Conservation (phyloP, 176 grass and related monocot species). For the Oryza glumipatula region DNA sequence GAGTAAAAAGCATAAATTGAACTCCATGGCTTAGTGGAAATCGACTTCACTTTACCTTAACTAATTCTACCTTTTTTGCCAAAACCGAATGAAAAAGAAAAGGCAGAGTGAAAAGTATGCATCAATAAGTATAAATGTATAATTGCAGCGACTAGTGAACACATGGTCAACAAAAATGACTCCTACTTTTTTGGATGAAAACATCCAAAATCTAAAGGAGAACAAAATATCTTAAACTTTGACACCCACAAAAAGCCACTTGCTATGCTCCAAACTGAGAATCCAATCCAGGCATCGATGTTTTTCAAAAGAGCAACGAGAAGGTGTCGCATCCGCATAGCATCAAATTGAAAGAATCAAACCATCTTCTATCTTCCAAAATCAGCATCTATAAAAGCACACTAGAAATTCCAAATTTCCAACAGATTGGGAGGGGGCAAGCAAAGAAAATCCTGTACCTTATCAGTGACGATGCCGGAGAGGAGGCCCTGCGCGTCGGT, state of each 20-base stretch:
- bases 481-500: constrained; percentile 91
- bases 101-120: background rate
- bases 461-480: constrained; percentile 96
- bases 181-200: background rate
- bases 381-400: constrained; percentile 13
- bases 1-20: constrained; percentile 3
- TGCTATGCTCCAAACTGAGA: constrained; percentile 48
- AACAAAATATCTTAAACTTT: background rate
- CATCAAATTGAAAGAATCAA: background rate
- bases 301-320: constrained; percentile 13
- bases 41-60: constrained; percentile 9
- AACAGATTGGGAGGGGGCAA: background rate
- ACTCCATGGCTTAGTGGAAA: background rate
- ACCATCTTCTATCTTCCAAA: background rate
- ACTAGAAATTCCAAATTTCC: background rate
- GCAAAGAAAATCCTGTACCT: constrained; percentile 43
- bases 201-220: background rate
- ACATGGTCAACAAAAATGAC: background rate
- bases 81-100: constrained; percentile 8
- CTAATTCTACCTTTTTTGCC: constrained; percentile 5
- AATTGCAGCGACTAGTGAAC: background rate
- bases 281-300: constrained; percentile 21
- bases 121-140: too few relatives aligned
- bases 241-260: constrained; percentile 24
- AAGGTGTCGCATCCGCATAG: constrained; percentile 28